Base-by-base conservation (phyloP, 495 filamentous ascomycete species). In the Acidiella bohemica region DNA sequence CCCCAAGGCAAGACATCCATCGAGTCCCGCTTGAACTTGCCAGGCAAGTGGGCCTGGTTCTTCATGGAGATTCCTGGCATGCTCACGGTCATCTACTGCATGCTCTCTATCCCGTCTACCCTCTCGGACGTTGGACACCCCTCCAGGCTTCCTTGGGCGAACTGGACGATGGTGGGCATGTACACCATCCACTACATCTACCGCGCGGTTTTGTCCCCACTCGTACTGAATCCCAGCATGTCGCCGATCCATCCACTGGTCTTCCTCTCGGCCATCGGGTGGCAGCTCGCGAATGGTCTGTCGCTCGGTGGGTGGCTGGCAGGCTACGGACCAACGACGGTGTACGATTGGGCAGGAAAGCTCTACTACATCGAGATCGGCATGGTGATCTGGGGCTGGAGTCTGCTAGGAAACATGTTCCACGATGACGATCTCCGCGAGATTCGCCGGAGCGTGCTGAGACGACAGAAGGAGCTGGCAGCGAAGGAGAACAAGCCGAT, bases 1-100 rank as follows among this genome's bases (percentile, higher is more conserved):
- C 62, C 62, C 3, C 48, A 56, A 39, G 90, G 90, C 48, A 96
- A 96, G 60, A 90, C 84, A n/a, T 93, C 84, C 8, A 53, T 64
- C 36, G 61, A 68, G 8, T 84, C 75, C 28, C 63, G 61, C 12
- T 65, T 92, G 60, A 96, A 97, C 59, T 55, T 96, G 20, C 84
- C 85, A n/a, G 90, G 90, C 46, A 80, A 80, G 46, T 63, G 81
- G 21, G 84, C 71, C 38, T 97, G 90, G 90, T 70, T 75, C 5
- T 66, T 71, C 4, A 94, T 95, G 86, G 90, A 97, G 60, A 61
- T 72, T 11, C 72, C 77, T 13, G 84, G 81, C 35, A 81, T 86
- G 36, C 44, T 82, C 2, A 78, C 75, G 29, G 65, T 96, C 34
- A 55, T 87, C 17, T 93, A 90, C 61, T 75, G 71, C 50, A 76